A percentile compares a stretch with the other conserved stretches of the same genome.
Evolutionary conservation across 78 protist species (phyloP).

Genomic region (Bodo saltans): DNA sequence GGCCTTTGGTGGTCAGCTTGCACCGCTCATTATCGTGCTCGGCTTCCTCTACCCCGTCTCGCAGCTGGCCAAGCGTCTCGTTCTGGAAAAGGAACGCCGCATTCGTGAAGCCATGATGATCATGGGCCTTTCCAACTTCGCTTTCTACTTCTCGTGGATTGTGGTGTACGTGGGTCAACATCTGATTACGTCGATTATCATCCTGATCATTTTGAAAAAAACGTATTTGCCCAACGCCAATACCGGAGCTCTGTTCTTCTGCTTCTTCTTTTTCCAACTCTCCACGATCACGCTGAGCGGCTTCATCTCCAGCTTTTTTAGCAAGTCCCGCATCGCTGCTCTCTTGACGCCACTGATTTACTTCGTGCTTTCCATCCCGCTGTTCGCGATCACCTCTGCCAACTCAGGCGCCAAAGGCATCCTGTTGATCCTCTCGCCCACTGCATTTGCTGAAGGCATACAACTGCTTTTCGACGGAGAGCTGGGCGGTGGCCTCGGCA

Average conservation of each 20-base stretch:
- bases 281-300: background rate
- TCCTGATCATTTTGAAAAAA: background rate
- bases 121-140: background rate
- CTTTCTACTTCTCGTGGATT: background rate
- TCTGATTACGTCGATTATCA: background rate
- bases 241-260: background rate
- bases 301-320: background rate
- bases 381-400: background rate
- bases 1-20: background rate
- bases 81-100: slow-evolving; percentile 12
- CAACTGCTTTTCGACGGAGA: background rate
- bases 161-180: background rate
- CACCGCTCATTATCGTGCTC: background rate
- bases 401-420: background rate
- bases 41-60: background rate
- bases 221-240: background rate
- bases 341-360: background rate
- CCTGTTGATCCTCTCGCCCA: background rate
- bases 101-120: slow-evolving; percentile 12
- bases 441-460: background rate
- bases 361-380: slow-evolving; percentile 7
- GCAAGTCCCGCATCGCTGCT: slow-evolving; percentile 11
- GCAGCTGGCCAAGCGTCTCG: background rate
- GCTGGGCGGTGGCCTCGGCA: background rate
- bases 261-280: background rate